Conservation (phyloP, 257 asterid genomes). For the Solanum ossicruentum region DNA sequence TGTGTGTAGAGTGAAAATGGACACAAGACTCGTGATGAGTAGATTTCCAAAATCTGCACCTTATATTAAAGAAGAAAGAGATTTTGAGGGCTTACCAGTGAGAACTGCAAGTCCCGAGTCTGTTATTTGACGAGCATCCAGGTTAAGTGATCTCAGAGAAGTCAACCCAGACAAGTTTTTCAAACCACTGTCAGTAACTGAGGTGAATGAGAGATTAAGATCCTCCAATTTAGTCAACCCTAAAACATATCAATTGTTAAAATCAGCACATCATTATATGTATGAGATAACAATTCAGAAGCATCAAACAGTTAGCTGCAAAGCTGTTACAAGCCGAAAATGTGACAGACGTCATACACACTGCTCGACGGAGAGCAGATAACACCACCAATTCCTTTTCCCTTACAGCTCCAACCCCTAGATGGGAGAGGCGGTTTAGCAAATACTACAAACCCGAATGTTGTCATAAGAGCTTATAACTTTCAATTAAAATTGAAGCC, state of each 20-base stretch:
- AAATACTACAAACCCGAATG: not conserved
- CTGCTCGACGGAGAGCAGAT: not conserved
- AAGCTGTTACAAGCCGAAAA: not conserved
- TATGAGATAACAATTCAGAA: not conserved
- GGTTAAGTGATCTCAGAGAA: slow-evolving; percentile 21
- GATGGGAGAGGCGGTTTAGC: too few relatives aligned
- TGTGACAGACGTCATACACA: not conserved
- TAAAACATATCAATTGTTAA: not conserved
- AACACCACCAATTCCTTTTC: not conserved
- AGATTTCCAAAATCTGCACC: not conserved
- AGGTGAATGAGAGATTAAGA: slow-evolving; percentile 19
- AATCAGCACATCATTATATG: not conserved
- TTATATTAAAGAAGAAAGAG: not conserved
- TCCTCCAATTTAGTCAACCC: slow-evolving; percentile 25
- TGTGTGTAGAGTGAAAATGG: not conserved
- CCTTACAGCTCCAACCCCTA: not conserved
- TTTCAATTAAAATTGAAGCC: not conserved
- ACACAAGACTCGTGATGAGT: not conserved
- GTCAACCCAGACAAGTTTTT: slow-evolving; percentile 11
- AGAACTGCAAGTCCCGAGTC: slow-evolving; percentile 20
- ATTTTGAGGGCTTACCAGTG: not conserved
- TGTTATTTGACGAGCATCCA: slow-evolving; percentile 27
- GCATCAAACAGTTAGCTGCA: not conserved
- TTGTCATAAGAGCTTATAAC: not conserved
- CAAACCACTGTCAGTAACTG: slow-evolving; percentile 18